phyloP scores from a whole-genome alignment of 202 grass and related monocot genomes.

The Tripidium arundinaceum region DNA sequence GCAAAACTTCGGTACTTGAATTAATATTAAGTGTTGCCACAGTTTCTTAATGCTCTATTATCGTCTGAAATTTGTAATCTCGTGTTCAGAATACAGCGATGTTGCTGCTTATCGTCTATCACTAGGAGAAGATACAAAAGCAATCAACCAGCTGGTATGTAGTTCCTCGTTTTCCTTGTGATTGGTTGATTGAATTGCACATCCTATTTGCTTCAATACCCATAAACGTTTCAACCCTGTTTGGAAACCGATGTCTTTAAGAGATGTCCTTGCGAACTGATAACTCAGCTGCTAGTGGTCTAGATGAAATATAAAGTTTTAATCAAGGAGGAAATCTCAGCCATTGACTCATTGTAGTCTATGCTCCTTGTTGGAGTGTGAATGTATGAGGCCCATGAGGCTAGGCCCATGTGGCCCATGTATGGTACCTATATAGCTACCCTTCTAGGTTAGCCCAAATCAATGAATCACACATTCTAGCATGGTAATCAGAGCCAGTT shows the following conservation, averaged over 20 bases:
- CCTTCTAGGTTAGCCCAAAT: no score
- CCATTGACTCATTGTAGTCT: constrained; percentile 10
- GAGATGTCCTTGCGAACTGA: constrained; percentile 9
- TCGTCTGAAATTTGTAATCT: constrained; percentile 14
- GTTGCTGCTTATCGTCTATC: constrained; percentile 93
- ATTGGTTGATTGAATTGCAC: constrained; percentile 14
- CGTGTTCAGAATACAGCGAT: constrained; percentile 80
- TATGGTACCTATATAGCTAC: no score
- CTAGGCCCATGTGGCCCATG: no score
- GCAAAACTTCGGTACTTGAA: not conserved
- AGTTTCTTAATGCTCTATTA: constrained; percentile 12
- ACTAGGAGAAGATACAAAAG: constrained; percentile 97
- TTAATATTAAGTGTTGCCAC: not conserved
- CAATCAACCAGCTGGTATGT: constrained; percentile 92
- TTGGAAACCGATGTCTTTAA: not conserved
- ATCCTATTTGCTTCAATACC: not conserved
- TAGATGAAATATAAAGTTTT: constrained; percentile 13
- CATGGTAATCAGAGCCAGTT: no score
- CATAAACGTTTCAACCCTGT: constrained; percentile 4
- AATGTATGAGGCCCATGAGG: no score
- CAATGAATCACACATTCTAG: no score
- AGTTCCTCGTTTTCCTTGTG: not conserved
- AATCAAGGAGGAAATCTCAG: not conserved
- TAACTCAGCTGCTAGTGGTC: not conserved
- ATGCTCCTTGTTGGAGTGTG: no score